Evolutionary conservation across 768 basidiomycete genomes (phyloP).

Genomic region (Amanita thiersii): DNA sequence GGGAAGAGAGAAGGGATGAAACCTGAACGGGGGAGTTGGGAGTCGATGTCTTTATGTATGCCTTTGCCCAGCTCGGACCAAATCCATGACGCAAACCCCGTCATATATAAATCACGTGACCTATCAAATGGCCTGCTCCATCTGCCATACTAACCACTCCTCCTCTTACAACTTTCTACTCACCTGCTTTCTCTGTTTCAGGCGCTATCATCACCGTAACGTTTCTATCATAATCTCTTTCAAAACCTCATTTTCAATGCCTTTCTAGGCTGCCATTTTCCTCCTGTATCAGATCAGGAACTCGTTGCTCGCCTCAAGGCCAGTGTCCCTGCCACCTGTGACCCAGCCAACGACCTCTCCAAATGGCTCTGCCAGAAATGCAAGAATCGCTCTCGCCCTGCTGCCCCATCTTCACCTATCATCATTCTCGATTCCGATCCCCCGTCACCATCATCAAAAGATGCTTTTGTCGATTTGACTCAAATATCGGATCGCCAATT

Average conservation of each 20-base stretch:
- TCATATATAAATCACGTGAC: constrained; percentile 8
- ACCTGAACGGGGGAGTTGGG: neutral
- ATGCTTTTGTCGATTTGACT: neutral
- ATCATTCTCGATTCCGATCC: constrained; percentile 2
- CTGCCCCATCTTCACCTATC: neutral
- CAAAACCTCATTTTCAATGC: neutral
- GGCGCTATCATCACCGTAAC: constrained; percentile 29
- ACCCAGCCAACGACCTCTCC: neutral
- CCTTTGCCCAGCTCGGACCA: neutral
- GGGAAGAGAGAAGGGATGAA: constrained; percentile 4
- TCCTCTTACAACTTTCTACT: constrained; percentile 23
- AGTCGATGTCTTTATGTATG: constrained; percentile 3
- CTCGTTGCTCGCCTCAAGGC: constrained; percentile 23
- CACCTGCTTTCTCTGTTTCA: constrained; percentile 20
- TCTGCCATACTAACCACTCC: constrained; percentile 9
- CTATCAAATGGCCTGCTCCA: no score
- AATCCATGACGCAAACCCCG: constrained; percentile 8
- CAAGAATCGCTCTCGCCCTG: neutral
- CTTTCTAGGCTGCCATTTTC: constrained; percentile 25
- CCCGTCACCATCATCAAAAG: neutral
- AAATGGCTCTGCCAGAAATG: constrained; percentile 4
- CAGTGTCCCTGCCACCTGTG: constrained; percentile 1
- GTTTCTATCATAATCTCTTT: constrained; percentile 8
- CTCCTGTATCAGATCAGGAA: constrained; percentile 22
- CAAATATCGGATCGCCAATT: no score